A percentile compares a stretch with the other conserved stretches of the same genome.
These are phyloP conservation scores for Blastocystis hominis DNA, from an alignment of 352 stramenopile genomes.

Conservation along the genomic window DNA sequence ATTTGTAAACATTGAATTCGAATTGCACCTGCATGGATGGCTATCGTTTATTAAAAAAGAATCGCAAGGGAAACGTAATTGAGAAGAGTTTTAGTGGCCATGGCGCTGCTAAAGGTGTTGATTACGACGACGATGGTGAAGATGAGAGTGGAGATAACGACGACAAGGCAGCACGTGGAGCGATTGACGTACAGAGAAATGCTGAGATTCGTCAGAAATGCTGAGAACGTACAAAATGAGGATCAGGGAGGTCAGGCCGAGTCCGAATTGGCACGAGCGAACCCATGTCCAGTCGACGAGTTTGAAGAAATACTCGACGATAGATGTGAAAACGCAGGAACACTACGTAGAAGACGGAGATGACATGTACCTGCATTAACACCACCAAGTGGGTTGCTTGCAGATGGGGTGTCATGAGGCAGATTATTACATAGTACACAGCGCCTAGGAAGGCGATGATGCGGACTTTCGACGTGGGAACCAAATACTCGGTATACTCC, in stretches of 20 bases:
- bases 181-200: slow-evolving; percentile 25
- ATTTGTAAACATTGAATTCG: slow-evolving; percentile 19
- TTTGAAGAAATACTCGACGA: neutral
- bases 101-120: neutral
- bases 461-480: neutral
- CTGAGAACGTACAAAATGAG: neutral
- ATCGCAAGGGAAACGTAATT: neutral
- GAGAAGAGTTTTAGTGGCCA: neutral
- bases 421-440: slow-evolving; percentile 23
- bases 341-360: neutral
- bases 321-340: slow-evolving; percentile 1
- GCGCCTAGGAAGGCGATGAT: neutral
- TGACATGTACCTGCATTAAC: slow-evolving; percentile 10
- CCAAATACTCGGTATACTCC: neutral
- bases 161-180: neutral
- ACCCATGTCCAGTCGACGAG: slow-evolving; percentile 6
- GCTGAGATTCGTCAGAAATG: neutral
- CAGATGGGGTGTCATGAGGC: slow-evolving; percentile 36
- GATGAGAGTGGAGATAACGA: slow-evolving; percentile 2
- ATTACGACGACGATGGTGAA: neutral
- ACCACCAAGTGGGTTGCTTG: slow-evolving; percentile 35
- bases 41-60: neutral
- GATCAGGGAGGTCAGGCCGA: slow-evolving; percentile 5
- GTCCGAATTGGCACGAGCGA: neutral
- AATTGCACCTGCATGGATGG: slow-evolving; percentile 25